Evolutionary conservation across 2,329 filamentous ascomycete species (phyloP), one percentile per base, ranked within the genome.

Genomic region (Magnaporthiopsis incrustans): DNA sequence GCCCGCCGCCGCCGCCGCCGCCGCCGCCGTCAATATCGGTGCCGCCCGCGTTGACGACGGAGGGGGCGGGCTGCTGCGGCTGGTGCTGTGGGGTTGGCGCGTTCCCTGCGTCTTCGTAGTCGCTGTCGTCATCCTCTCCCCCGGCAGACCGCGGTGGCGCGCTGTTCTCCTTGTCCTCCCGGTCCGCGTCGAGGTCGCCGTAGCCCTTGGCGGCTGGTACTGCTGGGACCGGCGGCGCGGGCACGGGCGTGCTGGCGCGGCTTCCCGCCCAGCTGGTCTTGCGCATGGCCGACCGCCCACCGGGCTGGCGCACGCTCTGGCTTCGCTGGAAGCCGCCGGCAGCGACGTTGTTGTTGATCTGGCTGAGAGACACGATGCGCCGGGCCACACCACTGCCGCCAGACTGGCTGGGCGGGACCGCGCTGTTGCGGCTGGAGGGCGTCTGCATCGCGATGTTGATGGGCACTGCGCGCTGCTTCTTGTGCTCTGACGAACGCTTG

Each of bases 311-410:
- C 68, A 92, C 89, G 65, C 89, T 92, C 73, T 93, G 89, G 73
- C 89, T 93, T 66, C 90, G 84, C 77, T 89, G 89, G 68, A 96
- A 81, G 60, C 85, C 86, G 26, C 85, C 82, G 10, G 77, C 78
- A 7, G 86, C 80, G 44, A 85, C 80, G 71, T 95, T 94, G 73
- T 89, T 88, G 63, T 86, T 91, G 69, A 98, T 96, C 76, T 97
- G 91, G 73, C 89, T 96, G 50, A 98, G 85, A 62, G 92, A 97
- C 65, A 96, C 84, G 71, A 98, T 97, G 61, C 95, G 87, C 57
- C 94, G 85, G 73, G 87, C 83, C 72, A 88, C 81, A 71, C 85
- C 78, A 25, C 27, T 59, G 18, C 60, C 58, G 10, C 83, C 8
- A 61, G 27, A 64, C 64, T 38, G 61, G 38, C 33, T 26, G 1